Percentiles rank a stretch among this genome's conserved stretches.
phyloP scores from a whole-genome alignment of 805 yeast species.

The Metschnikowia matae region DNA sequence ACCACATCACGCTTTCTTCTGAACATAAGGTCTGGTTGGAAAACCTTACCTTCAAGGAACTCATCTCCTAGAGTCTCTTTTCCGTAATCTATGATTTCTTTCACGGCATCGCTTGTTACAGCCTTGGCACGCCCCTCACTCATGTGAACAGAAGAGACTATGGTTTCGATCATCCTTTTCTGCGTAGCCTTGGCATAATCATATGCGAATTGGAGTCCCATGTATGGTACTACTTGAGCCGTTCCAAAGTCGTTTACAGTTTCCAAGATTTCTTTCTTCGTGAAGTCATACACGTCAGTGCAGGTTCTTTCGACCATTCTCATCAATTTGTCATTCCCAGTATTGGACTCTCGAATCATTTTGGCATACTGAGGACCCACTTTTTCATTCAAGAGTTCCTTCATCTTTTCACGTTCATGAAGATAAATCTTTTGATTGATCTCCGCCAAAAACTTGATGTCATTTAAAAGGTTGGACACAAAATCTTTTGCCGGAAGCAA shows the following conservation, averaged over 20 bases:
- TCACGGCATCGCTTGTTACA: conserved; percentile 57
- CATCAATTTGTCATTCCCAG: conserved; percentile 57
- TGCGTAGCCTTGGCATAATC: conserved; percentile 72
- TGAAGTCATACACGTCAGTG: conserved; percentile 53
- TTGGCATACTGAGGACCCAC: conserved; percentile 64
- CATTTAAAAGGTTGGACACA: conserved; percentile 62
- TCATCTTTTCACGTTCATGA: conserved; percentile 45
- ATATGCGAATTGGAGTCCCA: conserved; percentile 60
- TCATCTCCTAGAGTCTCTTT: conserved; percentile 59
- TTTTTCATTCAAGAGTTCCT: conserved; percentile 44
- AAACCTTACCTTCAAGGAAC: conserved; percentile 54
- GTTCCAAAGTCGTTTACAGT: conserved; percentile 54
- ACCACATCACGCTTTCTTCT: conserved; percentile 63
- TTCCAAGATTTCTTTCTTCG: conserved; percentile 48
- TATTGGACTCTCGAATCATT: conserved; percentile 47
- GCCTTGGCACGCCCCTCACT: conserved; percentile 70
- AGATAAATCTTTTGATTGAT: conserved; percentile 56
- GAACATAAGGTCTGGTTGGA: conserved; percentile 78
- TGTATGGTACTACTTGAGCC: conserved; percentile 49
- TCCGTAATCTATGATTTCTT: conserved; percentile 60
- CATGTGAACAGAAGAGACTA: conserved; percentile 57
- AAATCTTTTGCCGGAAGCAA: conserved; percentile 92
- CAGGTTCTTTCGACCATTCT: conserved; percentile 58
- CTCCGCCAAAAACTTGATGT: conserved; percentile 55
- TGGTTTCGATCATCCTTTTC: conserved; percentile 56